These are phyloP conservation scores for Amphibolis antarctica DNA, from an alignment of 106 monocot genomes.

Conservation along the genomic window DNA sequence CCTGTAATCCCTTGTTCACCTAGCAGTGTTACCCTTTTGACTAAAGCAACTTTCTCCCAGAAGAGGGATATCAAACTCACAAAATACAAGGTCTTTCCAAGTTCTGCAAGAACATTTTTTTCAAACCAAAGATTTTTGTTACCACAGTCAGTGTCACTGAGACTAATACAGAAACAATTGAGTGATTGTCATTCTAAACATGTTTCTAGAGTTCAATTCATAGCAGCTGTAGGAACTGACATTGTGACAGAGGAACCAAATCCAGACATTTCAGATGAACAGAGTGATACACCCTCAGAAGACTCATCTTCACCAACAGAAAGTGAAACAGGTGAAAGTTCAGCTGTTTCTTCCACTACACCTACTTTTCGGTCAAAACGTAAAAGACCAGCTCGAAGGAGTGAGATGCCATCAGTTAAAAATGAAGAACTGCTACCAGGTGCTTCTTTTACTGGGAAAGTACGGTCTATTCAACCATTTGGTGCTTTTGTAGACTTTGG, in stretches of 20 bases:
- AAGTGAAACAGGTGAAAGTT: slow-evolving; percentile 14
- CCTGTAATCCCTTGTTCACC: slow-evolving; percentile 58
- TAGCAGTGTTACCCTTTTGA: slow-evolving; percentile 49
- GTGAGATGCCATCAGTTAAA: slow-evolving; percentile 75
- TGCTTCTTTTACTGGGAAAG: slow-evolving; percentile 74
- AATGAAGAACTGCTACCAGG: slow-evolving; percentile 74
- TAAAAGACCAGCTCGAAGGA: slow-evolving; percentile 42
- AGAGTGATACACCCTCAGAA: slow-evolving; percentile 18
- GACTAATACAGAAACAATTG: slow-evolving; percentile 23
- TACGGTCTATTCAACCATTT: slow-evolving; percentile 92
- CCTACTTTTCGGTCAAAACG: slow-evolving; percentile 20
- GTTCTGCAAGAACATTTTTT: slow-evolving; percentile 15
- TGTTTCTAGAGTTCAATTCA: slow-evolving; percentile 19
- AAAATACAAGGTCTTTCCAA: slow-evolving; percentile 21
- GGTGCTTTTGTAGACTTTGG: slow-evolving; percentile 93
- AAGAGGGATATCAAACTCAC: slow-evolving; percentile 34
- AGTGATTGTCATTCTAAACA: slow-evolving; percentile 17
- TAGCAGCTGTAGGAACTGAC: slow-evolving; percentile 53
- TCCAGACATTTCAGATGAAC: slow-evolving; percentile 36
- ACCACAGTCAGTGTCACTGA: slow-evolving; percentile 20
- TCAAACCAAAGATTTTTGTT: slow-evolving; percentile 17
- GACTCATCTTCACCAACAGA: slow-evolving; percentile 17
- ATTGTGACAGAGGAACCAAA: slow-evolving; percentile 47
- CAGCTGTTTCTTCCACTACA: slow-evolving; percentile 10
- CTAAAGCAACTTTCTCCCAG: slow-evolving; percentile 31